Evolutionary conservation across 1,139 yeast genomes (phyloP), one percentile per base, ranked within the genome.

Genomic region (Pichia sp.): DNA sequence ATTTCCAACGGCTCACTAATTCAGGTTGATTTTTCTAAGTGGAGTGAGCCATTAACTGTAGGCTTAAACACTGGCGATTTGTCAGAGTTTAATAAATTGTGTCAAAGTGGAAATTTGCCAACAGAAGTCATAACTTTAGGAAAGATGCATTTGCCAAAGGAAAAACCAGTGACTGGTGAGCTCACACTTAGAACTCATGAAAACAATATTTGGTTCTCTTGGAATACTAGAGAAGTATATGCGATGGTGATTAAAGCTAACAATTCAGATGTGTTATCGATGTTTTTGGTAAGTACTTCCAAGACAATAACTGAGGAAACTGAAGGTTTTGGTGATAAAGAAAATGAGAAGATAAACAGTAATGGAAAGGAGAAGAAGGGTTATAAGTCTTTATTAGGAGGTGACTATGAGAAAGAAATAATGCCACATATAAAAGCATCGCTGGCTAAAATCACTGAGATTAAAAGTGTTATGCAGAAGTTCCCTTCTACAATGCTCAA

Each of bases 21-120:
- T 6, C 62, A 58, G 27, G 48, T 69, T 33, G 71, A 68, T 55
- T 67, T 63, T 46, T 54, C 63, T 1, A 41, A 53, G 42, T 70
- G 72, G 72, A 60, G 63, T 49, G 41, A 53, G 10, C 41, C 51
- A 2, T 55, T 68, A 24, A 46, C 52, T 4, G 29, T 45, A 2
- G 58, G 65, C 5, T 49, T 64, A 6, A 45, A 46, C 17, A 50
- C 57, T 5, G 62, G 61, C n/a, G 60, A 63, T 49, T 45, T 62
- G 10, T 44, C 52, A 1, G 54, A 46, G 7, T 58, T 66, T 29
- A 43, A 20, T 7, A 33, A 54, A 6, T 29, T 63, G 16, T 53
- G 61, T 27, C 46, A 50, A 16, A 29, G 20, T 12, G 54, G 41
- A 3, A 47, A 46, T 6, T 53, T 67, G 30, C 66, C 65, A 16